A percentile compares a stretch with the other conserved stretches of the same genome.
phyloP scores from a whole-genome alignment of 106 monocot genomes.

The Triglochin maritima region DNA sequence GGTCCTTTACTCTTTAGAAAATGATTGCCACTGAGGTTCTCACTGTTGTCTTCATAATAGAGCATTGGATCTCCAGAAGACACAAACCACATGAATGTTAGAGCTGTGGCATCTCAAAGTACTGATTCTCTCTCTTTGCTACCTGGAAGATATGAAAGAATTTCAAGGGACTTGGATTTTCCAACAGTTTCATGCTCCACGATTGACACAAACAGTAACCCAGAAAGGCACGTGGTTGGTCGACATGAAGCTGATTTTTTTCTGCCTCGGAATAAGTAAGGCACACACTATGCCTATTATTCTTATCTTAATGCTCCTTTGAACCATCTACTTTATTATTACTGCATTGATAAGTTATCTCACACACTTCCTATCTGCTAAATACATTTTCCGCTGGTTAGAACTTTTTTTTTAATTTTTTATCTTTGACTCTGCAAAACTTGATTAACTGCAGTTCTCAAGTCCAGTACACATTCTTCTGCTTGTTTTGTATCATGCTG shows the following conservation, averaged over 20 bases:
- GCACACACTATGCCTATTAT: not conserved
- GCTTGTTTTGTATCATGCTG: not conserved
- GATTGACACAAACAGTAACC: not conserved
- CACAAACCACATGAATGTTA: too few species aligned
- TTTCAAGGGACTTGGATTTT: not conserved
- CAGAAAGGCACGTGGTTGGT: not conserved
- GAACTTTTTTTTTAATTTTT: not conserved
- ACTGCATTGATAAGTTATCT: not conserved
- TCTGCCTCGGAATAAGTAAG: not conserved
- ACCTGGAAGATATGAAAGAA: not conserved
- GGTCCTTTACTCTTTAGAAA: not conserved
- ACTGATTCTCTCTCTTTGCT: not conserved
- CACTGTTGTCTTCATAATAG: not conserved
- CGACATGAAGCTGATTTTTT: not conserved
- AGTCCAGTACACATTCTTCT: not conserved
- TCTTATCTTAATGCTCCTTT: not conserved
- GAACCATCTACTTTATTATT: not conserved
- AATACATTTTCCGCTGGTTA: too few species aligned
- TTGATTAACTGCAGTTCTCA: not conserved
- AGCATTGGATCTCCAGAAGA: too few species aligned
- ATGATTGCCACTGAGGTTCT: not conserved
- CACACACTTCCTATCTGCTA: not conserved
- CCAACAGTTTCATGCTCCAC: not conserved
- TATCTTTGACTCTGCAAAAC: not conserved
- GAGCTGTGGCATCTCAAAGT: not conserved